phyloP scores from a whole-genome alignment of 345 rosid species.

The Balakata baccata region DNA sequence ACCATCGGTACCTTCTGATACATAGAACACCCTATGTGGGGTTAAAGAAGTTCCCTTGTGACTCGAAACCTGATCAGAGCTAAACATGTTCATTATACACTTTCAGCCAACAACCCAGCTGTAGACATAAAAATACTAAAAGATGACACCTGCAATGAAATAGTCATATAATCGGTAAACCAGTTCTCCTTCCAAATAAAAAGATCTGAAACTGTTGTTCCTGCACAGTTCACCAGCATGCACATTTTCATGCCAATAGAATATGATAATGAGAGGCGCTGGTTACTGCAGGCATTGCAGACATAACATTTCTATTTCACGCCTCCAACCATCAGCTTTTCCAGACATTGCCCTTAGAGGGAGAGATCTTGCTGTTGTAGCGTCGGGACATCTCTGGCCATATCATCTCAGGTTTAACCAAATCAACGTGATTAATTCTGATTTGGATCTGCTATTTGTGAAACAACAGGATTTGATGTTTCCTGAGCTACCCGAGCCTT shows the following conservation, averaged over 20 bases:
- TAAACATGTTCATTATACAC: background rate
- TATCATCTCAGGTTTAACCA: background rate
- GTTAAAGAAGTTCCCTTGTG: too few species aligned
- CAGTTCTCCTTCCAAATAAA: conserved; percentile 3
- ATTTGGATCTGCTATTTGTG: conserved; percentile 13
- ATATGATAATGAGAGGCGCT: background rate
- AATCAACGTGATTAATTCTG: conserved; percentile 11
- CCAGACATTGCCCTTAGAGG: background rate
- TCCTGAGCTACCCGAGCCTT: conserved; percentile 39
- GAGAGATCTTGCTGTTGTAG: background rate
- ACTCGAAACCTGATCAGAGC: too few species aligned
- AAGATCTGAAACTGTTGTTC: background rate
- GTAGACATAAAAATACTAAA: background rate
- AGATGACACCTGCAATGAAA: background rate
- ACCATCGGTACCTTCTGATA: too few species aligned
- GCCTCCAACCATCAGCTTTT: background rate
- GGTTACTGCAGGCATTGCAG: background rate
- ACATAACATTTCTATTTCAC: too few species aligned
- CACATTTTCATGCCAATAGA: background rate
- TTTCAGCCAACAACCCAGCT: background rate
- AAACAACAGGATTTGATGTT: conserved; percentile 18
- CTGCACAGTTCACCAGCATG: background rate
- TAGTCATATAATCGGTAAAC: background rate
- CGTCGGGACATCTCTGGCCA: background rate
- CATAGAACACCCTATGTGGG: too few species aligned